Evolutionary conservation across 202 grass and related monocot genomes (phyloP), one percentile per base, ranked within the genome.

Genomic region (Panicum virgatum): DNA sequence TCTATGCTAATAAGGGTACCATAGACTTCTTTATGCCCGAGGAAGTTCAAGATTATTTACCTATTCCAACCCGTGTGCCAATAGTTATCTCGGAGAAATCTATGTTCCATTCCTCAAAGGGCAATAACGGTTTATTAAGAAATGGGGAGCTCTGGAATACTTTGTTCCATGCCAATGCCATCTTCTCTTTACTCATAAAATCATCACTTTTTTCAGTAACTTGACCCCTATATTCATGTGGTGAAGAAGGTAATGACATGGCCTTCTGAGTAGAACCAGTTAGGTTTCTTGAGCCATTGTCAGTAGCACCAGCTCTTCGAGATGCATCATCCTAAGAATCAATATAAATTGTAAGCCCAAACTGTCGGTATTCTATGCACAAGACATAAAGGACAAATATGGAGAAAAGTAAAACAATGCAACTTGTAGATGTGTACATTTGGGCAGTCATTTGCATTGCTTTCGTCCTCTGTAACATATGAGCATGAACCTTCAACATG

Each of bases 61-160:
- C 96, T 94, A 99, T 99, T 75, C 96, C 93, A 88, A 99, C 96
- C 74, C 96, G 85, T 60, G 96, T 99, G 62, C 96, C 96, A 92
- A 94, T 94, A 77, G 96, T 99, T 73, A 96, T 84, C 80, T 99
- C 96, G 34, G 91, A 92, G 83, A 96, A 99, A 86, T 96, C 96
- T 87, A 99, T 94, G 57, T 94, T 94, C 93, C 96, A 99, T 86
- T 99, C 96, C 83, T 99, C 93, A 90, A 99, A 99, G 52, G 93
- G 96, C 76, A 96, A 82, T 48, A 96, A 85, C 75, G 96, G 93
- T 46, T 89, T 99, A 72, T 94, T 92, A 77, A 86, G 82, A 93
- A 94, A 94, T 47, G 91, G 81, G 44, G 91, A 92, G 40, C 85
- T 88, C 72, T 92, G 82, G 81, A 99, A 86, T 79, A 99, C 89